Evolutionary conservation across 371 early-diverging fungal genomes (phyloP).

Genomic region (Fennellomyces sp.): DNA sequence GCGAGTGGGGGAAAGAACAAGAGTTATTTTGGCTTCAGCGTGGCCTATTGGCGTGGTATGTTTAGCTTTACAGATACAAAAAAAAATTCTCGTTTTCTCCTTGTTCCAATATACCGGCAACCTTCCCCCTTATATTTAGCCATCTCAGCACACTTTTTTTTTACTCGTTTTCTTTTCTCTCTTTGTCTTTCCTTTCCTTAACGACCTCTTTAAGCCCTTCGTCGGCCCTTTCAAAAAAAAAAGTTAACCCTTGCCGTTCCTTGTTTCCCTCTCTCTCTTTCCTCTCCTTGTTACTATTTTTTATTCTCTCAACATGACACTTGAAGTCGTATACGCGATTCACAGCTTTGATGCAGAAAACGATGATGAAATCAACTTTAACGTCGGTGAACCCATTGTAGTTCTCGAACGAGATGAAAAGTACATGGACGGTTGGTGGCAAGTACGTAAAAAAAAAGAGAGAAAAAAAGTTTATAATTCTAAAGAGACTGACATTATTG

Average conservation of each 20-base stretch:
- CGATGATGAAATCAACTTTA: conserved; percentile 78
- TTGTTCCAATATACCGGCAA: too few relatives aligned
- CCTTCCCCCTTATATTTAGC: too few relatives aligned
- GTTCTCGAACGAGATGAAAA: conserved; percentile 80
- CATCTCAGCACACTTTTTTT: too few relatives aligned
- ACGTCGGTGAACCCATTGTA: conserved; percentile 69
- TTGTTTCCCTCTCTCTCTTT: not conserved
- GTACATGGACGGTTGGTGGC: conserved; percentile 88
- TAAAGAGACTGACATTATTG: not conserved
- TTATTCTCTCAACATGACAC: conserved; percentile 16
- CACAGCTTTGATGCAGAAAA: conserved; percentile 73
- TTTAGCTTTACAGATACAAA: too few relatives aligned
- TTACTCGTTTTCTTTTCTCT: too few relatives aligned
- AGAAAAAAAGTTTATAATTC: not conserved
- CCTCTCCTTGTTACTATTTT: not conserved
- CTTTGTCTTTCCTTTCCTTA: too few relatives aligned
- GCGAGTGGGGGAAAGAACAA: too few relatives aligned
- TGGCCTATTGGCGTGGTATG: too few relatives aligned
- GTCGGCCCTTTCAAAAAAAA: too few relatives aligned
- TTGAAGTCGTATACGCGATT: conserved; percentile 63
- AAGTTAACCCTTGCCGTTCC: conserved; percentile 5
- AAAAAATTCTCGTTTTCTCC: too few relatives aligned
- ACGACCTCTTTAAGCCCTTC: too few relatives aligned
- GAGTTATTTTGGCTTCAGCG: too few relatives aligned
- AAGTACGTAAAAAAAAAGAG: conserved; percentile 49